These are phyloP conservation scores for Kazachstania taianensis DNA, from an alignment of 805 yeast species.

Conservation along the genomic window DNA sequence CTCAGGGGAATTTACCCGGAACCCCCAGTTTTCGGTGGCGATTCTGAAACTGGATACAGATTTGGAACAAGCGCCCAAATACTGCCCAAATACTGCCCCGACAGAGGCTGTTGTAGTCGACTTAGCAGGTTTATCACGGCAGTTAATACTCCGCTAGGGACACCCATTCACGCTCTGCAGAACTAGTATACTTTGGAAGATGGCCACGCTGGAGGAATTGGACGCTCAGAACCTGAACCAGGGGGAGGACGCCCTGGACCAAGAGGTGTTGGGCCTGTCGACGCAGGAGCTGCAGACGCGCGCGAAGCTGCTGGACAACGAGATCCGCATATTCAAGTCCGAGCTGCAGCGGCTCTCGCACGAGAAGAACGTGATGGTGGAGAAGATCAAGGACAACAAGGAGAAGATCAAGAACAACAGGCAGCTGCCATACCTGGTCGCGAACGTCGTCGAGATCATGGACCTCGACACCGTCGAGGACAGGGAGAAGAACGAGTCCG, in stretches of 20 bases:
- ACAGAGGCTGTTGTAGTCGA: not conserved
- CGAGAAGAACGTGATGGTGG: constrained; percentile 87
- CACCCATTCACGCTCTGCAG: no score
- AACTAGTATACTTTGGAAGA: constrained; percentile 18
- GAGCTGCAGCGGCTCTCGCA: constrained; percentile 85
- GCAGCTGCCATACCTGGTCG: constrained; percentile 92
- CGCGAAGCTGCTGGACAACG: constrained; percentile 82
- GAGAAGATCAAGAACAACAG: constrained; percentile 92
- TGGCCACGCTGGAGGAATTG: constrained; percentile 82
- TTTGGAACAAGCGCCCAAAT: not conserved
- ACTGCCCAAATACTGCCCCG: not conserved
- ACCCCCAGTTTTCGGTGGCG: no score
- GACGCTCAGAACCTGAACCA: constrained; percentile 38
- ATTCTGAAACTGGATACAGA: no score
- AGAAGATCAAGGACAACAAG: constrained; percentile 88
- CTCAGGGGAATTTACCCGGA: no score
- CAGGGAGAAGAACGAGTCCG: constrained; percentile 44
- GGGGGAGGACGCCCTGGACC: constrained; percentile 56
- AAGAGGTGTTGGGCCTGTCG: constrained; percentile 68
- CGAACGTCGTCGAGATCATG: constrained; percentile 89
- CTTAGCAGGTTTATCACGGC: not conserved
- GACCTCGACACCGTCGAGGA: constrained; percentile 79
- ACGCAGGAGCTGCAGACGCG: constrained; percentile 79
- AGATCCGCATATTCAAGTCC: constrained; percentile 87
- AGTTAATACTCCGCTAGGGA: not conserved